phyloP scores from a whole-genome alignment of 2,329 filamentous ascomycete genomes.

The Botrytis aclada region DNA sequence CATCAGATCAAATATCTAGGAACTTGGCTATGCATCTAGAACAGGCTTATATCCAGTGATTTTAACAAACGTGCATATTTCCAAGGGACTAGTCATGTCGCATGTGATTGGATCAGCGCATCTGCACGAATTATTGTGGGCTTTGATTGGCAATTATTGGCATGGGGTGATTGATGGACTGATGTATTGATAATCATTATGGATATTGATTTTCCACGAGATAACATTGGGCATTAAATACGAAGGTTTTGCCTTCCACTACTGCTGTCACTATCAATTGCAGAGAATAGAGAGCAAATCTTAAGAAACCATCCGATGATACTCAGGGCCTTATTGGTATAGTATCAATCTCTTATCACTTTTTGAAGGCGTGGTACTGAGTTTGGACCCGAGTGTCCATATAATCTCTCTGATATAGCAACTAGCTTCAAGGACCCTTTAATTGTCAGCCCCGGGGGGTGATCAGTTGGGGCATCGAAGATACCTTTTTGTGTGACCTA shows the following conservation, averaged over 20 bases:
- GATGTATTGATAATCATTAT: background rate
- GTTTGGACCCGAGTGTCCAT: background rate
- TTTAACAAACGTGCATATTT: background rate
- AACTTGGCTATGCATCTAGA: background rate
- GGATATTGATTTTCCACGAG: background rate
- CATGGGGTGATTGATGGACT: background rate
- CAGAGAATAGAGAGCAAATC: background rate
- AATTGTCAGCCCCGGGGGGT: too few species aligned
- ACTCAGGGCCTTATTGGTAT: background rate
- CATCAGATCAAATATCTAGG: background rate
- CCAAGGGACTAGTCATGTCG: background rate
- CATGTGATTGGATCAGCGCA: slow-evolving; percentile 6
- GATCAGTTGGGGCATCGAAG: background rate
- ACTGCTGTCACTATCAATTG: background rate
- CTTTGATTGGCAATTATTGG: background rate
- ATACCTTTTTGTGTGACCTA: background rate
- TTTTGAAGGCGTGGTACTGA: background rate
- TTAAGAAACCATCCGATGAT: background rate
- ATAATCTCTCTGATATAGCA: background rate
- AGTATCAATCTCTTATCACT: background rate
- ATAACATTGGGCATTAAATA: background rate
- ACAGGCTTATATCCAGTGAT: background rate
- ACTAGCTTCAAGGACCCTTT: background rate
- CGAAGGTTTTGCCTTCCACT: slow-evolving; percentile 5
- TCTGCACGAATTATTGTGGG: background rate